These are phyloP conservation scores for Ganoderma sinense DNA, from an alignment of 1,284 basidiomycete genomes.

Conservation along the genomic window DNA sequence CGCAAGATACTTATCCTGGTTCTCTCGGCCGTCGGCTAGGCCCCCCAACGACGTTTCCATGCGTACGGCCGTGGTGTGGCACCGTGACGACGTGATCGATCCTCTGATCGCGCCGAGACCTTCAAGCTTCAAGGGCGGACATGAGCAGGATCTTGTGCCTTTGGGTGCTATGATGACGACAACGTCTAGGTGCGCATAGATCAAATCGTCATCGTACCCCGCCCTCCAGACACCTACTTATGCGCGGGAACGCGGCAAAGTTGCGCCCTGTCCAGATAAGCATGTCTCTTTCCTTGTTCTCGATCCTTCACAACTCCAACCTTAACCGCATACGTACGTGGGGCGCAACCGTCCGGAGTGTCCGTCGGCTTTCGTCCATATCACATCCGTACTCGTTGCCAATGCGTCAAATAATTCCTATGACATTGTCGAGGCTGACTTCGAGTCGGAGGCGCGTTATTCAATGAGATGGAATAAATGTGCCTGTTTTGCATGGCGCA, in stretches of 20 bases:
- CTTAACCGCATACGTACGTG: not conserved
- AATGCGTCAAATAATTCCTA: too few species aligned
- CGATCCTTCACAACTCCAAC: not conserved
- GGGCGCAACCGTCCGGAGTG: not conserved
- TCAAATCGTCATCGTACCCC: not conserved
- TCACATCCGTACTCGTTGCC: not conserved
- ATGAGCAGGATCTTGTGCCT: constrained; percentile 1
- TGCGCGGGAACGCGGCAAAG: constrained; percentile 9
- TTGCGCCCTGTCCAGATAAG: not conserved
- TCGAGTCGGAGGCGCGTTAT: not conserved
- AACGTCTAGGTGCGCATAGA: not conserved
- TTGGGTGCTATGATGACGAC: not conserved
- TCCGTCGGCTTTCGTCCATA: not conserved
- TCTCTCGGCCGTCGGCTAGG: not conserved
- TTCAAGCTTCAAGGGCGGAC: constrained; percentile 12
- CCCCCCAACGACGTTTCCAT: not conserved
- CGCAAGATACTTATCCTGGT: not conserved
- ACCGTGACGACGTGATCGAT: not conserved
- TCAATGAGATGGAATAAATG: not conserved
- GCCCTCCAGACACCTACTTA: not conserved
- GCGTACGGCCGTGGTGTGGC: not conserved
- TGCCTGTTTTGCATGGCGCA: not conserved
- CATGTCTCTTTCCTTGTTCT: not conserved
- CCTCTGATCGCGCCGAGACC: not conserved
- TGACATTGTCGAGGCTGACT: not conserved